Conservation (phyloP, 352 stramenopile species). For the Globisporangium apiculatum region DNA sequence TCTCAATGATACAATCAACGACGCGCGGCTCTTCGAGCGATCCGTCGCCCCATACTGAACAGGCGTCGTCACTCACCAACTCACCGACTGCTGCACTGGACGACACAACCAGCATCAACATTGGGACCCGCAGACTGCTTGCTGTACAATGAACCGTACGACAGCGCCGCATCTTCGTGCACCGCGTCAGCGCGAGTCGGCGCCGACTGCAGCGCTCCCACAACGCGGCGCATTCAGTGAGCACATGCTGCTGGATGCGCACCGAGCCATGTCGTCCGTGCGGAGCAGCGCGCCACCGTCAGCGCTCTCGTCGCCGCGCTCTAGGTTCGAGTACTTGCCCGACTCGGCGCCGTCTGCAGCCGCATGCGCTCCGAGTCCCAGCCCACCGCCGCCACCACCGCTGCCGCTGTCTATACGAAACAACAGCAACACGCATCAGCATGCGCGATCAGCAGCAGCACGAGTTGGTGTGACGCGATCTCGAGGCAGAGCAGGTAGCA, state of each 20-base stretch:
- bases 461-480: no score
- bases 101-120: no score
- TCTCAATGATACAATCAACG: no score
- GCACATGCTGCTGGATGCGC: constrained; percentile 14
- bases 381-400: constrained; percentile 1
- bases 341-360: neutral
- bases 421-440: no score
- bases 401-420: neutral
- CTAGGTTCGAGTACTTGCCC: constrained; percentile 7
- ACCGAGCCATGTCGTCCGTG: no score
- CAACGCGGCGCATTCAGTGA: constrained; percentile 30
- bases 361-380: neutral
- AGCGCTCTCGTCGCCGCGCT: constrained; percentile 4
- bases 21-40: no score
- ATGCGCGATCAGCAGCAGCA: neutral
- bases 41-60: no score
- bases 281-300: constrained; percentile 2
- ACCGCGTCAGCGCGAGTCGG: constrained; percentile 1
- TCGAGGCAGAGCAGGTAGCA: no score
- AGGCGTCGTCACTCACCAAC: no score
- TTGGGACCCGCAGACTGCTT: no score
- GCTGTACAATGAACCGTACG: no score
- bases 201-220: constrained; percentile 11
- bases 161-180: neutral
- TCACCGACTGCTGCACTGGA: no score